These are phyloP conservation scores for Kwoniella shivajii DNA, from an alignment of 1,284 basidiomycete genomes.

Conservation along the genomic window DNA sequence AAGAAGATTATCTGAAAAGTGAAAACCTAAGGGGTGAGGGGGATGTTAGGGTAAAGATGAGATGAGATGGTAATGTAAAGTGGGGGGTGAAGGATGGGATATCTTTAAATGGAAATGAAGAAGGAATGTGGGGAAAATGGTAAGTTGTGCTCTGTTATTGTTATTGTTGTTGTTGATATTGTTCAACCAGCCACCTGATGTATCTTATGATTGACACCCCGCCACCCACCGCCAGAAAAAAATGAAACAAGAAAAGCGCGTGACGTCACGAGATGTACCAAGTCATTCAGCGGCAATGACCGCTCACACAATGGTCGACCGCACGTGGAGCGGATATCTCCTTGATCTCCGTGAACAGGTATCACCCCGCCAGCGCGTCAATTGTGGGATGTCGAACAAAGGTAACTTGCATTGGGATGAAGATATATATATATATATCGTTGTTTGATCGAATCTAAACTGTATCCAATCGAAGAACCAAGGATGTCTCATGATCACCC, in stretches of 20 bases:
- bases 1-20: background rate
- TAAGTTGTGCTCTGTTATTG: background rate
- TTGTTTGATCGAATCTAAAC: too few relatives aligned
- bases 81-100: background rate
- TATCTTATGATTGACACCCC: too few relatives aligned
- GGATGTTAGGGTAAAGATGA: background rate
- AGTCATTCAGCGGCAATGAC: too few relatives aligned
- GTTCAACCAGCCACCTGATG: background rate
- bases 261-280: constrained; percentile 5
- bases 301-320: too few relatives aligned
- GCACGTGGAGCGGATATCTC: too few relatives aligned
- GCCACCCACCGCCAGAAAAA: background rate
- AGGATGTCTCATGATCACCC: constrained; percentile 15
- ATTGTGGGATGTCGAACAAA: too few relatives aligned
- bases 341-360: too few relatives aligned
- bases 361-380: too few relatives aligned
- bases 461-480: background rate
- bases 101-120: background rate
- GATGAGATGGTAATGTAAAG: constrained; percentile 12
- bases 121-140: too few relatives aligned
- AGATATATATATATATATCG: too few relatives aligned
- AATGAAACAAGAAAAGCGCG: too few relatives aligned
- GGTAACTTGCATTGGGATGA: too few relatives aligned
- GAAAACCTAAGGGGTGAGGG: background rate
- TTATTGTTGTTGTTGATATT: background rate